Evolutionary conservation across 2,329 filamentous ascomycete genomes (phyloP).

Genomic region (Cladorrhinum sp.): DNA sequence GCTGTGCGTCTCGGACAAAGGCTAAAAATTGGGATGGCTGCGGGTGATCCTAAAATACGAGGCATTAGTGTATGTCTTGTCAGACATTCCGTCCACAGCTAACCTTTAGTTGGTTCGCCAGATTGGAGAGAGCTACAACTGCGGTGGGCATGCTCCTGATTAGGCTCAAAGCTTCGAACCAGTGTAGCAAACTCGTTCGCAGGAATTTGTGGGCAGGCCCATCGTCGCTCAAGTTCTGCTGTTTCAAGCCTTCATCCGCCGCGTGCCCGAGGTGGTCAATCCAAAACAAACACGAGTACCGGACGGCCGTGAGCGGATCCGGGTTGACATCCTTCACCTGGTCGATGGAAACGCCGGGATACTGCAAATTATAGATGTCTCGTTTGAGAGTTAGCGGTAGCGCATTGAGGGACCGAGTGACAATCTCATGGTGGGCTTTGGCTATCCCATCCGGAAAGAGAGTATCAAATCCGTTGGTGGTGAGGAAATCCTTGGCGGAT

Average conservation of each 20-base stretch:
- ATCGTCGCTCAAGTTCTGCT: background rate
- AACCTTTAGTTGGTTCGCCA: too few species aligned
- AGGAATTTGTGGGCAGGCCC: slow-evolving; percentile 13
- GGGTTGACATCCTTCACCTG: slow-evolving; percentile 5
- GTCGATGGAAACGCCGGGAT: slow-evolving; percentile 14
- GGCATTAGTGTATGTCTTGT: too few species aligned
- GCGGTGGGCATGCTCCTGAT: too few species aligned
- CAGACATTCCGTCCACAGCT: too few species aligned
- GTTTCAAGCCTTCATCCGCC: background rate
- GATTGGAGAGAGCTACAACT: too few species aligned
- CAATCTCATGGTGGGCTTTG: slow-evolving; percentile 15
- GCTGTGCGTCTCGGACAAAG: too few species aligned
- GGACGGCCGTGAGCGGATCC: slow-evolving; percentile 17
- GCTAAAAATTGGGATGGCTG: too few species aligned
- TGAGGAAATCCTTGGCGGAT: slow-evolving; percentile 20
- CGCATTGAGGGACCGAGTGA: slow-evolving; percentile 8
- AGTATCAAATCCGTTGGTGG: background rate
- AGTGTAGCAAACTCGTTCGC: slow-evolving; percentile 18
- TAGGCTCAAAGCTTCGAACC: slow-evolving; percentile 22
- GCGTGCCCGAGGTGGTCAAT: slow-evolving; percentile 15
- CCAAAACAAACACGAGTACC: slow-evolving; percentile 21
- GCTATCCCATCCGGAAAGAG: slow-evolving; percentile 16
- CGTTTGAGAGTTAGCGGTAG: slow-evolving; percentile 24
- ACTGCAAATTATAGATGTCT: slow-evolving; percentile 21
- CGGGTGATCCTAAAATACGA: too few species aligned